These are phyloP conservation scores for Aphanomyces stellatus DNA, from an alignment of 352 stramenopile species.

Conservation along the genomic window DNA sequence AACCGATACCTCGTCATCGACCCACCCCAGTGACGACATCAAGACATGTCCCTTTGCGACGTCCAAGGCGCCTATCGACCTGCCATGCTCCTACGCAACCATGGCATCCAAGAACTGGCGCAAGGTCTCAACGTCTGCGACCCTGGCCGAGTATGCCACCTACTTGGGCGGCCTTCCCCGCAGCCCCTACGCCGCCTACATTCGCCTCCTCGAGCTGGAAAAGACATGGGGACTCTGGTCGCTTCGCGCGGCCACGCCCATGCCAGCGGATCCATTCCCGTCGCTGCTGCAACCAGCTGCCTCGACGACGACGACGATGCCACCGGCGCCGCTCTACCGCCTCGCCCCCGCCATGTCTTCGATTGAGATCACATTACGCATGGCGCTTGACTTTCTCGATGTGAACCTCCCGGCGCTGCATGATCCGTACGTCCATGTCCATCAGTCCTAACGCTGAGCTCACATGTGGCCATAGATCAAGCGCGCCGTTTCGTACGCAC, in stretches of 20 bases:
- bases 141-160: background rate
- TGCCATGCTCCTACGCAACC: background rate
- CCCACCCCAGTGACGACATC: background rate
- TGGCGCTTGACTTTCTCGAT: constrained; percentile 10
- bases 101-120: background rate
- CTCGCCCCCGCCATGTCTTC: constrained; percentile 2
- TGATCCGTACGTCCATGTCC: background rate
- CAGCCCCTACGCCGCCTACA: constrained; percentile 14
- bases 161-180: constrained; percentile 7
- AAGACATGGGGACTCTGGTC: constrained; percentile 16
- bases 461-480: no score
- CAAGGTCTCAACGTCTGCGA: constrained; percentile 1
- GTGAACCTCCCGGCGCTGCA: background rate
- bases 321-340: constrained; percentile 3
- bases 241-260: background rate
- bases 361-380: constrained; percentile 16
- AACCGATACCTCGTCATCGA: background rate
- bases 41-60: no score
- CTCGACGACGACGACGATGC: background rate
- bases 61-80: no score
- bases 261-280: constrained; percentile 12
- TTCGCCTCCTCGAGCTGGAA: constrained; percentile 9
- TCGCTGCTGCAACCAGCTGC: background rate
- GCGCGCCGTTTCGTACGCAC: no score
- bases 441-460: no score